Evolutionary conservation across 306 rosid genomes (phyloP), one percentile per base, ranked within the genome.

Genomic region (Trifolium subterraneum): DNA sequence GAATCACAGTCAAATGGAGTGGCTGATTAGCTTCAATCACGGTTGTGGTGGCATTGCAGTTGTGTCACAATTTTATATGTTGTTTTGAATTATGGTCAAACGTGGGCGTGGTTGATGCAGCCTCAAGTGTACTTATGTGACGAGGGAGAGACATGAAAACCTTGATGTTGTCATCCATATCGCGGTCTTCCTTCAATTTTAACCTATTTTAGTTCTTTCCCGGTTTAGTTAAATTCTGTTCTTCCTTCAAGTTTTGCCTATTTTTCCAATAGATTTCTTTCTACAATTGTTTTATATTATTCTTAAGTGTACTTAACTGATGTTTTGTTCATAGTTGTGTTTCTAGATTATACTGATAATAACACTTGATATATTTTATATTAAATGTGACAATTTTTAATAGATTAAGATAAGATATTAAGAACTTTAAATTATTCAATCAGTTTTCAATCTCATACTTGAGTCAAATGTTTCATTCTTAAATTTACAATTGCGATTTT

Each of bases 391-490:
- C 14, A 14, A 22, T 70, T 63, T 27, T 13, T 71, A 41, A 52
- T 14, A 38, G 19, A 14, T 18, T 18, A 2, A 69, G 29, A 50
- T 25, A 52, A 19, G 41, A 10, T 22, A n/a, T 59, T 62, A 8
- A 10, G 44, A 71, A n/a, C 36, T 70, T 54, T 70, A 19, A n/a
- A 56, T 56, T n/a, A 54, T 67, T 35, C 16, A 38, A 19, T 6
- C 38, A 33, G 38, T 33, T 79, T 74, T 20, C 42, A 41, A 27
- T 8, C 27, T 22, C 64, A n/a, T 66, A 6, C 13, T 45, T 68
- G 74, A 4, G 13, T 66, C 42, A 58, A 38, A 4, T 65, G 68
- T 69, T 41, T 63, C 29, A 50, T 68, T 35, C 50, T 81, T 54
- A 44, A 75, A 29, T 41, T 27, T 62, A 25, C 48, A 15, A 33